phyloP scores from a whole-genome alignment of 495 filamentous ascomycete genomes.

The Xylaria telfairii region DNA sequence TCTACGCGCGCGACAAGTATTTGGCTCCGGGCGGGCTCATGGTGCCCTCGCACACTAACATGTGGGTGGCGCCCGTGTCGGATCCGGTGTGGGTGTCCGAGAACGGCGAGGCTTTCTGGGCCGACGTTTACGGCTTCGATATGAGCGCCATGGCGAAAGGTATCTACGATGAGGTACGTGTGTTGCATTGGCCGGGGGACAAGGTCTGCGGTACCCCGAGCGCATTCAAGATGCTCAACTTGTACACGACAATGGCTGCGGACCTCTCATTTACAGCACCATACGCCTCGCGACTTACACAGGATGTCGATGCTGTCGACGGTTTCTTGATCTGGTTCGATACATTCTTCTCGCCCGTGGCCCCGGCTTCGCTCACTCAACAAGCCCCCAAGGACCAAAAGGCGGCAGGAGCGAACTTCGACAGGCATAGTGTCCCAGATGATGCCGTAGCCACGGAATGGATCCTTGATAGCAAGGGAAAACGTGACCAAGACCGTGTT shows the following conservation, averaged over 20 bases:
- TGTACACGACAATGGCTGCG: conserved; percentile 74
- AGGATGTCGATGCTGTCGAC: conserved; percentile 66
- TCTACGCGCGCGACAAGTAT: conserved; percentile 92
- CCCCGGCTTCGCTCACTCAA: background rate
- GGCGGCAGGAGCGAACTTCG: conserved; percentile 23
- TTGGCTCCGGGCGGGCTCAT: conserved; percentile 83
- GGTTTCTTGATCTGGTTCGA: conserved; percentile 83
- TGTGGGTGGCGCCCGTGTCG: conserved; percentile 87
- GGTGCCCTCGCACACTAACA: conserved; percentile 87
- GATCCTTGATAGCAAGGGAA: conserved; percentile 17
- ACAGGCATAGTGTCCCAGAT: conserved; percentile 24
- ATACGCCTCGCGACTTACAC: conserved; percentile 58
- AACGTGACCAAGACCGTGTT: conserved; percentile 53
- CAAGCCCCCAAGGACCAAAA: conserved; percentile 26
- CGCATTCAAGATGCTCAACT: conserved; percentile 76
- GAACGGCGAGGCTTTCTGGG: conserved; percentile 87
- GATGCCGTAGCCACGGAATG: conserved; percentile 20
- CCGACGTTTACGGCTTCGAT: conserved; percentile 98
- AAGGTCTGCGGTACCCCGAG: conserved; percentile 79
- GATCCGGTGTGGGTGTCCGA: conserved; percentile 90
- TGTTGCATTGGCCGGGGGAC: conserved; percentile 61
- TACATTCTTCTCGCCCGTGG: conserved; percentile 68
- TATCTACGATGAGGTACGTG: conserved; percentile 82
- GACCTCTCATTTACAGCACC: conserved; percentile 79
- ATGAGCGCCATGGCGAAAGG: conserved; percentile 87